These are phyloP conservation scores for Leptosphaerulina australis DNA, from an alignment of 2,329 filamentous ascomycete species.

Conservation along the genomic window DNA sequence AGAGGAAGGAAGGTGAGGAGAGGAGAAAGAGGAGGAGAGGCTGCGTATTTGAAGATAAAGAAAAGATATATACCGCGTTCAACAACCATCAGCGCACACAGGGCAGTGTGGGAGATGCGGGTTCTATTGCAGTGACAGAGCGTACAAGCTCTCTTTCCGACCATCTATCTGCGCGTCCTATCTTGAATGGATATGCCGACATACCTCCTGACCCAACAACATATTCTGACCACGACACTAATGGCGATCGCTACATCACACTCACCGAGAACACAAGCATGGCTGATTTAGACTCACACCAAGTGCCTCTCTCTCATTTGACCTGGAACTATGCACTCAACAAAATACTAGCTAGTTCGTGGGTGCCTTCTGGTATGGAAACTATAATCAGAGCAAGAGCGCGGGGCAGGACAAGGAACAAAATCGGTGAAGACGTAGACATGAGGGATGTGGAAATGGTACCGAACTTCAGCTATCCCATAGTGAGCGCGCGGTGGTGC, in stretches of 20 bases:
- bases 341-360: constrained; percentile 1
- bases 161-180: background rate
- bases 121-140: background rate
- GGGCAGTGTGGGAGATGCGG: background rate
- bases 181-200: no score
- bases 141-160: background rate
- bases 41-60: background rate
- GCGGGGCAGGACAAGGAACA: background rate
- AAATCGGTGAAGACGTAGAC: background rate
- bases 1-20: background rate
- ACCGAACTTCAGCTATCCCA: constrained; percentile 35
- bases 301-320: background rate
- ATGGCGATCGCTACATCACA: background rate
- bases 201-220: no score
- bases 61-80: background rate
- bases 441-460: constrained; percentile 20
- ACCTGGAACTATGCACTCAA: constrained; percentile 18
- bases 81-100: background rate
- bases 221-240: background rate
- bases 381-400: constrained; percentile 10
- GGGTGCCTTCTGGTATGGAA: constrained; percentile 9
- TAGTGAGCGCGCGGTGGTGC: constrained; percentile 21
- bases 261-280: background rate
- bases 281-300: background rate
- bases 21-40: background rate